Evolutionary conservation across 2,329 filamentous ascomycete species (phyloP), one percentile per base, ranked within the genome.

Genomic region (Scopulariopsis brevicaulis): DNA sequence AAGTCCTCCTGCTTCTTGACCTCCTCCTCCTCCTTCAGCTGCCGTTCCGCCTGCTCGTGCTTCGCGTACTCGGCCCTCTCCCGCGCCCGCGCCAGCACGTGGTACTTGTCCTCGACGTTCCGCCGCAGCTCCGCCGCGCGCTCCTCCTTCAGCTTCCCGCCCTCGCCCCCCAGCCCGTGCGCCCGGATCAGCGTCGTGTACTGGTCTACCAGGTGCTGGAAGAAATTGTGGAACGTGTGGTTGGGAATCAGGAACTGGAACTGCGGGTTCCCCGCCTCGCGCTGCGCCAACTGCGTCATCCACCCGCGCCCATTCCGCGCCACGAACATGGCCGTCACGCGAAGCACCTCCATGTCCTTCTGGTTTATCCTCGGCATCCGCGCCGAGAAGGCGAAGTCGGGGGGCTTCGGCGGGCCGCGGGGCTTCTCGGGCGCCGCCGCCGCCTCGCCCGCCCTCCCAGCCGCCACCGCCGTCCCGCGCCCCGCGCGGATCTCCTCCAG

Each of bases 301-400:
- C 94, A 99, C 61, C 87, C 85, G 61, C 92, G 86, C 15, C 94
- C 94, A 66, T 96, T 93, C 73, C 93, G 92, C 56, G 94, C 94
- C 55, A 93, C 90, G 71, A 94, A 96, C 28, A 96, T 77, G 22
- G 94, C 94, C 40, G 93, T 96, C 67, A 96, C 73, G 58, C 82
- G 78, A 58, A 87, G 78, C 55, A 86, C 78, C 64, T 86, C 83
- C 62, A 97, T 75, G 78, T 99, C 94, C 71, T 96, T 89, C 63
- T 95, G 90, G 73, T 87, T 96, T 74, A 99, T 96, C 64, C 92
- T 93, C 59, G 94, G 94, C 90, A 97, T 96, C 69, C 92, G 88
- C 64, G 94, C 92, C 58, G 90, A 96, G 75, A 96, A 99, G 64
- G 89, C 83, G 68, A 95, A 97, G 65, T 92, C 87, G 59, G 88